phyloP scores from a whole-genome alignment of 2,329 filamentous ascomycete species.

The Aspergillus viridinutans region DNA sequence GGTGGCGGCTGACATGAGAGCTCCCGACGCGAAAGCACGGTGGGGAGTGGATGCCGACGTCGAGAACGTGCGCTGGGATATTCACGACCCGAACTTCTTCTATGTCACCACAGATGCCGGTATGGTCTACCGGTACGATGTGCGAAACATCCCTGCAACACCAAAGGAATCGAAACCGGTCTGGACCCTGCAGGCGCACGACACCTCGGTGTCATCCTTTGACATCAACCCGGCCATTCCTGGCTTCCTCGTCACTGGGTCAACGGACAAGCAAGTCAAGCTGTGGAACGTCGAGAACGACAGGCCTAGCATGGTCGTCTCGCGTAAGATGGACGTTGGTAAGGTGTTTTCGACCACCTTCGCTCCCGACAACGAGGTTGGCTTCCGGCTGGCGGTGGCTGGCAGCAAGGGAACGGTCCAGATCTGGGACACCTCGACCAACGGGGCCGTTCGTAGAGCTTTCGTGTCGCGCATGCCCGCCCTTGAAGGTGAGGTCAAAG shows the following conservation, averaged over 20 bases:
- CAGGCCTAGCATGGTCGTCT: constrained; percentile 85
- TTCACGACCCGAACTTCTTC: constrained; percentile 88
- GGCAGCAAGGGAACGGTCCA: constrained; percentile 91
- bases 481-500: constrained; percentile 60
- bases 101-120: constrained; percentile 92
- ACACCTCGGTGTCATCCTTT: constrained; percentile 85
- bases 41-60: constrained; percentile 97
- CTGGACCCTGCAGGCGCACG: constrained; percentile 94
- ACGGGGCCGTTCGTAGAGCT: constrained; percentile 74
- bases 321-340: constrained; percentile 86
- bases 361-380: constrained; percentile 83
- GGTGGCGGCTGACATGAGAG: constrained; percentile 93
- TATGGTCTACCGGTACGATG: constrained; percentile 87
- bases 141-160: constrained; percentile 68
- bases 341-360: constrained; percentile 91
- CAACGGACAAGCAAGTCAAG: constrained; percentile 92
- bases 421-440: constrained; percentile 96
- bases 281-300: constrained; percentile 84
- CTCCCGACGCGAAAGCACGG: constrained; percentile 75
- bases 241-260: constrained; percentile 89
- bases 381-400: constrained; percentile 86
- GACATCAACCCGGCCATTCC: constrained; percentile 87
- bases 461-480: constrained; percentile 70
- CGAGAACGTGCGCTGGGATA: constrained; percentile 88
- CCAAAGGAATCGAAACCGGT: constrained; percentile 75